Percentiles rank a stretch among this genome's conserved stretches.
Conservation (phyloP, 1,284 basidiomycete genomes). For the Xerocomus nothofagi region DNA sequence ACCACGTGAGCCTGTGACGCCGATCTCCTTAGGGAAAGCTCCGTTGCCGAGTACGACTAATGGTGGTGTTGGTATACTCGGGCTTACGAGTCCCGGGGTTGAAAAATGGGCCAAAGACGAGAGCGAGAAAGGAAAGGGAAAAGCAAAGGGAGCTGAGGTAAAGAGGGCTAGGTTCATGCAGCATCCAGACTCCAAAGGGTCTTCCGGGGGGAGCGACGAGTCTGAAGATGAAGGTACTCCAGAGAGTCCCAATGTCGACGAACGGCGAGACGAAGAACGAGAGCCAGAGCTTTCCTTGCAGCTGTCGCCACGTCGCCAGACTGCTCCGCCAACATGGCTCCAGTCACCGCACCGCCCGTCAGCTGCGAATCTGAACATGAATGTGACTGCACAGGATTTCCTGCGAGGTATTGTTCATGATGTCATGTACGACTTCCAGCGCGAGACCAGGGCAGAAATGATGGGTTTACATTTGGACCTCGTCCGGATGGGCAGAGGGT, state of each 20-base stretch:
- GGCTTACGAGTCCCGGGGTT: conserved; percentile 51
- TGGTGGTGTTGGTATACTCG: conserved; percentile 36
- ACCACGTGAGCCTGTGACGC: conserved; percentile 46
- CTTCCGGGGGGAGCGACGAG: conserved; percentile 31
- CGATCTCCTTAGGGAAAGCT: conserved; percentile 37
- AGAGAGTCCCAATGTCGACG: conserved; percentile 20
- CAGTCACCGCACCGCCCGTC: conserved; percentile 44
- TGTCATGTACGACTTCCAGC: conserved; percentile 68
- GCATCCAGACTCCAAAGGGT: conserved; percentile 36
- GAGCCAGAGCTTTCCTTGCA: conserved; percentile 50
- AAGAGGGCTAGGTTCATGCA: conserved; percentile 23
- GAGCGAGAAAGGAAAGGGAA: conserved; percentile 26
- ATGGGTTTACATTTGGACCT: conserved; percentile 70
- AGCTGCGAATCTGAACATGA: conserved; percentile 30
- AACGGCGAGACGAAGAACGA: conserved; percentile 4
- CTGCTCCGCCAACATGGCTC: conserved; percentile 36
- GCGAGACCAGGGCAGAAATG: conserved; percentile 66
- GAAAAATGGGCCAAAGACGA: conserved; percentile 45
- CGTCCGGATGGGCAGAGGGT: conserved; percentile 62
- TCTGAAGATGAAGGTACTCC: conserved; percentile 20
- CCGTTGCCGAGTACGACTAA: conserved; percentile 7
- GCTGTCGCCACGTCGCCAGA: conserved; percentile 55
- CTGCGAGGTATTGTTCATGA: conserved; percentile 63
- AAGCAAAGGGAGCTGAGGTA: conserved; percentile 29
- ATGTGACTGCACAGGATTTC: conserved; percentile 53